Conservation (phyloP, 352 stramenopile species). For the Phytophthora fragariae region DNA sequence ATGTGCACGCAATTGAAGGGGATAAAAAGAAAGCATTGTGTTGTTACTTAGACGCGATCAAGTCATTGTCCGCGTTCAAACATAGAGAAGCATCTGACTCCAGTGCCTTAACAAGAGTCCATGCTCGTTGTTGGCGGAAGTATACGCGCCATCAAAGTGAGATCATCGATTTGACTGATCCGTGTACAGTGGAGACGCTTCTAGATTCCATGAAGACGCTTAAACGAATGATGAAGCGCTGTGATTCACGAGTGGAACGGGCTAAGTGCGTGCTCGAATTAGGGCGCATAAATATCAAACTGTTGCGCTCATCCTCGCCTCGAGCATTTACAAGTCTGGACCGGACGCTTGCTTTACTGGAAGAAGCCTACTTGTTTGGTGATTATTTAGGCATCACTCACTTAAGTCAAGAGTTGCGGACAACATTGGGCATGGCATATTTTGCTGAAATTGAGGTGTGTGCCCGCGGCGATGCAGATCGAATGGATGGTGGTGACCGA, state of each 20-base stretch:
- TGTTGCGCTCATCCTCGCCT: constrained; percentile 50
- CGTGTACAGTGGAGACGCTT: constrained; percentile 43
- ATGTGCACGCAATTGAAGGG: constrained; percentile 38
- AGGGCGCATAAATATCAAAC: constrained; percentile 42
- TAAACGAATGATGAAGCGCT: constrained; percentile 50
- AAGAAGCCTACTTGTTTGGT: constrained; percentile 54
- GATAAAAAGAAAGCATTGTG: constrained; percentile 32
- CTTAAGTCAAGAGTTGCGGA: constrained; percentile 54
- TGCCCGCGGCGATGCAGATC: neutral
- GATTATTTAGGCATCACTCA: constrained; percentile 54
- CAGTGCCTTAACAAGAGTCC: constrained; percentile 22
- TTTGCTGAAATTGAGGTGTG: constrained; percentile 43
- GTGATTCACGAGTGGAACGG: constrained; percentile 49
- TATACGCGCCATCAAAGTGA: constrained; percentile 45
- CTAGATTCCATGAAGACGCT: constrained; percentile 54
- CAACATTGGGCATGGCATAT: constrained; percentile 58
- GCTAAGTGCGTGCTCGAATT: constrained; percentile 61
- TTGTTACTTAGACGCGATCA: constrained; percentile 36
- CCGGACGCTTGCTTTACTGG: constrained; percentile 43
- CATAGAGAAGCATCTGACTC: neutral
- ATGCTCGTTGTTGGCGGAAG: constrained; percentile 63
- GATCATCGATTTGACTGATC: constrained; percentile 28
- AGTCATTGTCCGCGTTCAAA: constrained; percentile 17
- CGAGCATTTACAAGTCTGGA: constrained; percentile 48
- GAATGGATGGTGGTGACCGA: constrained; percentile 3